Evolutionary conservation across 148 eudicot species (phyloP), one percentile per base, ranked within the genome.

Genomic region (Linanthus parryae): DNA sequence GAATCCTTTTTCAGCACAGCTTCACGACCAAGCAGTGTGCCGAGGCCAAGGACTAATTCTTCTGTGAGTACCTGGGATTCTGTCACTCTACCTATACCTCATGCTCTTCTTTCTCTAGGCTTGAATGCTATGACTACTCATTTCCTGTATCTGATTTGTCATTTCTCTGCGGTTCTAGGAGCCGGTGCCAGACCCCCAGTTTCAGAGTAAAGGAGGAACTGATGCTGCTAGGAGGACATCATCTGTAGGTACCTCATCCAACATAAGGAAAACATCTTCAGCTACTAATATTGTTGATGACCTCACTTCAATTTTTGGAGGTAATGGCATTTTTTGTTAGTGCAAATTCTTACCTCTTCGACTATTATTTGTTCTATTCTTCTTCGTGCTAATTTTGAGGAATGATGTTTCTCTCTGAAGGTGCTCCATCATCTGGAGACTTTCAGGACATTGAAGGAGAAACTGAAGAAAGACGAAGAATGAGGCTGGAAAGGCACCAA

Each of bases 1-100:
- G 98, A 92, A 48, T 87, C 96, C 28, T 73, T 92, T 63, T 92
- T 92, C 58, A 58, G 75, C 65, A 72, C 57, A 73, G 81, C 85
- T 54, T 72, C 85, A 51, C 74, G 96, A 52, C 75, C 96, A 58
- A 92, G 83, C 64, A 92, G 96, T 79, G 98, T 79, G 34, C 94
- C 98, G 24, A 82, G 81, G 69, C 85, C 87, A 13, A 74, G 85
- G 62, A 48, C 80, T 54, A 68, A 64, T 65, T 57, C 90, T 33
- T 73, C 83, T 69, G 96, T 87, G 69, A 70, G 94, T 81, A 61
- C 59, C 20, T 13, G 16, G 20, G 24, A 5, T 31, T 31, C 11
- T n/a, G n/a, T n/a, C n/a, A n/a, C n/a, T n/a, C n/a, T n/a, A n/a
- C n/a, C n/a, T n/a, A n/a, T n/a, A n/a, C n/a, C n/a, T n/a, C n/a